These are phyloP conservation scores for Ananas comosus DNA, from an alignment of 176 grass and related monocot genomes.

Conservation along the genomic window DNA sequence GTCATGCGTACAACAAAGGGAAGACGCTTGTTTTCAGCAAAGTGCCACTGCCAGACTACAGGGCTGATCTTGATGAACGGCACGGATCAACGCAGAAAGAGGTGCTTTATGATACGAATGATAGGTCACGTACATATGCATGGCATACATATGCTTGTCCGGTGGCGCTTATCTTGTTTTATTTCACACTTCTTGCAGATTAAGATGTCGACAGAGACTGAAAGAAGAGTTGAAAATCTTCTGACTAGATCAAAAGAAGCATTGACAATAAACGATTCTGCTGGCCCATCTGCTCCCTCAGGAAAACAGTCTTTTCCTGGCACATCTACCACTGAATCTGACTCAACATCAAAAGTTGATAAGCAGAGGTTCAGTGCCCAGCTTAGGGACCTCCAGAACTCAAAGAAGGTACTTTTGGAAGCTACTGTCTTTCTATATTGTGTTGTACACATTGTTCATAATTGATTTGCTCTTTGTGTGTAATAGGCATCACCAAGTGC, in stretches of 20 bases:
- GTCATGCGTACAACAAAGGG: constrained; percentile 87
- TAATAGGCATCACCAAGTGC: constrained; percentile 47
- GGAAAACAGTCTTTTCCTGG: constrained; percentile 26
- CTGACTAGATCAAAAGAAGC: constrained; percentile 47
- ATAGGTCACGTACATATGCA: neutral
- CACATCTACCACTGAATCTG: constrained; percentile 24
- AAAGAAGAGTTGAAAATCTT: constrained; percentile 72
- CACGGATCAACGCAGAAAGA: constrained; percentile 93
- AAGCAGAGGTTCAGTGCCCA: constrained; percentile 58
- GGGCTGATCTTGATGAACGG: constrained; percentile 86
- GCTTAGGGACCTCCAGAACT: constrained; percentile 73
- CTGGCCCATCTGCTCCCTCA: constrained; percentile 32
- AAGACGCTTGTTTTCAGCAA: constrained; percentile 93
- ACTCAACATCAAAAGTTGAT: constrained; percentile 36
- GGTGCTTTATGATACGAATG: constrained; percentile 36
- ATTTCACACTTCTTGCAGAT: constrained; percentile 51
- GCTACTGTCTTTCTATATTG: constrained; percentile 7
- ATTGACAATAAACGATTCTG: constrained; percentile 32
- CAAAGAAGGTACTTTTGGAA: constrained; percentile 50
- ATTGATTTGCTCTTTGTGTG: neutral
- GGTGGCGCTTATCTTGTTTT: constrained; percentile 3
- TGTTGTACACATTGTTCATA: neutral
- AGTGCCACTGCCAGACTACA: constrained; percentile 85
- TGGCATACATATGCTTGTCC: neutral
- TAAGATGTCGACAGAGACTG: constrained; percentile 91